Conservation (phyloP, 2,329 filamentous ascomycete genomes). For the Diaporthe sp. region DNA sequence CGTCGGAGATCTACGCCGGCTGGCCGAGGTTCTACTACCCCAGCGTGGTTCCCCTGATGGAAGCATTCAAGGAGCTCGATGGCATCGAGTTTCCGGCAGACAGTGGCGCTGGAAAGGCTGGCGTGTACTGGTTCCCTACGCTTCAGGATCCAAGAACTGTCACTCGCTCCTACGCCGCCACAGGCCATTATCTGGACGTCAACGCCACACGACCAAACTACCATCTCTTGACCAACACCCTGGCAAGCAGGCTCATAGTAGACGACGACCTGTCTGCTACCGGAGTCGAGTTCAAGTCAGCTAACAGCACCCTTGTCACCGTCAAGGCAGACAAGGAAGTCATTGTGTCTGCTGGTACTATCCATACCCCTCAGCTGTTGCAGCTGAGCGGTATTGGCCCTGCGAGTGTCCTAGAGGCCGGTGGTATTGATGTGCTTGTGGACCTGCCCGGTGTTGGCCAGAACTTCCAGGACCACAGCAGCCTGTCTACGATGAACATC, state of each 20-base stretch:
- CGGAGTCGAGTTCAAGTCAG: constrained; percentile 44
- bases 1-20: constrained; percentile 48
- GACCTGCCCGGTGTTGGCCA: constrained; percentile 59
- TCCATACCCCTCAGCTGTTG: constrained; percentile 51
- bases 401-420: constrained; percentile 52
- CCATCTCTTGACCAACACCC: constrained; percentile 44
- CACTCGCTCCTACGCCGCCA: constrained; percentile 51
- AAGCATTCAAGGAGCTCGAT: constrained; percentile 50
- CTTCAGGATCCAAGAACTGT: constrained; percentile 51
- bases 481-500: constrained; percentile 41
- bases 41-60: constrained; percentile 43
- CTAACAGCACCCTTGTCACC: constrained; percentile 31
- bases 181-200: constrained; percentile 47
- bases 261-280: constrained; percentile 40
- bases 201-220: constrained; percentile 43
- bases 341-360: constrained; percentile 54
- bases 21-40: constrained; percentile 54
- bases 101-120: constrained; percentile 51
- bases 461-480: constrained; percentile 60
- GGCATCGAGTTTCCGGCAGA: constrained; percentile 51
- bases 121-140: constrained; percentile 54
- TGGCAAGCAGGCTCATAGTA: constrained; percentile 42
- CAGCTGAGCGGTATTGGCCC: constrained; percentile 52
- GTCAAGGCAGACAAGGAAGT: constrained; percentile 51
- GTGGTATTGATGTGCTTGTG: constrained; percentile 52